Evolutionary conservation across 2,329 filamentous ascomycete genomes (phyloP).

Genomic region (Xylaria hypoxylon): DNA sequence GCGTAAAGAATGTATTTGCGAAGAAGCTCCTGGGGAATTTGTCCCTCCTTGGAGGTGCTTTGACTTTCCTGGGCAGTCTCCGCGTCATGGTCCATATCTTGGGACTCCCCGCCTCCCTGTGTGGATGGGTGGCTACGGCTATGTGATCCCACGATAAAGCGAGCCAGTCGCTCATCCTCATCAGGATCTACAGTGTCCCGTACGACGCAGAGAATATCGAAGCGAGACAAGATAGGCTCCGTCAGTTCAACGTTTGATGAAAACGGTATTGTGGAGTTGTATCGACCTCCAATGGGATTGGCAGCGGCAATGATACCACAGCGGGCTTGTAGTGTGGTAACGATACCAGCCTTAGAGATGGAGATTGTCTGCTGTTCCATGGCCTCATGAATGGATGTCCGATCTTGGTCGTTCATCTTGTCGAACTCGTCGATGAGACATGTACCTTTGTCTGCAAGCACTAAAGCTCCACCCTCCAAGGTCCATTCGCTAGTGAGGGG

Average conservation of each 20-base stretch:
- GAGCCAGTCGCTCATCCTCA: constrained; percentile 92
- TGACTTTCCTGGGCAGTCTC: constrained; percentile 51
- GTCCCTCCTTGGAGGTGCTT: constrained; percentile 61
- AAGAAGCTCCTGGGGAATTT: constrained; percentile 90
- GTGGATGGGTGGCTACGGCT: constrained; percentile 80
- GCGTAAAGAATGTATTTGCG: constrained; percentile 98
- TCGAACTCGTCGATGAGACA: constrained; percentile 99
- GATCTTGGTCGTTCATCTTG: constrained; percentile 99
- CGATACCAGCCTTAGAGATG: constrained; percentile 98
- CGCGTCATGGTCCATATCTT: constrained; percentile 72
- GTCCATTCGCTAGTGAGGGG: constrained; percentile 98
- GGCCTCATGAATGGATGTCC: constrained; percentile 98
- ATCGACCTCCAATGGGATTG: constrained; percentile 95
- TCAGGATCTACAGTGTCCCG: constrained; percentile 92
- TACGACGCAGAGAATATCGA: constrained; percentile 96
- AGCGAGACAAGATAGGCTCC: constrained; percentile 96
- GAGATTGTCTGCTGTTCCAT: constrained; percentile 99
- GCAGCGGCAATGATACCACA: constrained; percentile 97
- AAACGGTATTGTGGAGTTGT: constrained; percentile 96
- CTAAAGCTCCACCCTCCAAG: constrained; percentile 92
- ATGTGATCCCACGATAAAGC: constrained; percentile 95
- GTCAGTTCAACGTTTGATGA: constrained; percentile 96
- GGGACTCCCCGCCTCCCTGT: constrained; percentile 63
- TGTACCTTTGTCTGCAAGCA: constrained; percentile 92
- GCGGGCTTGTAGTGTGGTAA: constrained; percentile 94